Conservation (phyloP, 1,284 basidiomycete genomes). For the Malassezia obtusa region DNA sequence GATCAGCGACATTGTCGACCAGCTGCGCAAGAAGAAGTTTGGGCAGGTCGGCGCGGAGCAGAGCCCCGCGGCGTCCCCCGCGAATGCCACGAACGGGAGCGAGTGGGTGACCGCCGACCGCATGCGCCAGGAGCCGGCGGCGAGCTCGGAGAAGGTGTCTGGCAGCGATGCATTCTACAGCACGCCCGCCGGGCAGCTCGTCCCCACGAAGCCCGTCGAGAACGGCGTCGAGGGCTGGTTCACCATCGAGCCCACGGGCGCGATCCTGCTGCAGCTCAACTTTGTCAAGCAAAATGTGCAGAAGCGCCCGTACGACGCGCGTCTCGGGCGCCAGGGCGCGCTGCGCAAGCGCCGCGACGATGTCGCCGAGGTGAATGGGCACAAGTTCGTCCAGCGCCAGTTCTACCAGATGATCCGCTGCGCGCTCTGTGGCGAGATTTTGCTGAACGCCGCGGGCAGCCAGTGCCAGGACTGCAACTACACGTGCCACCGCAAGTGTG, state of each 20-base stretch:
- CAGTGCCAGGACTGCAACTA: conserved; percentile 99
- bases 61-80: conserved; percentile 46
- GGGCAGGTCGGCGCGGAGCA: conserved; percentile 53
- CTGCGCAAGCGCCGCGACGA: conserved; percentile 96
- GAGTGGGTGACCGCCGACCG: conserved; percentile 44
- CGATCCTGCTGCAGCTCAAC: conserved; percentile 53
- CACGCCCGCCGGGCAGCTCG: conserved; percentile 27
- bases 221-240: conserved; percentile 97
- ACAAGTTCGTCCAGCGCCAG: conserved; percentile 92
- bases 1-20: conserved; percentile 88
- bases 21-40: conserved; percentile 80
- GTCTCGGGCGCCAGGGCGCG: conserved; percentile 91
- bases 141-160: background rate
- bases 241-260: conserved; percentile 93
- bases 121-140: conserved; percentile 21
- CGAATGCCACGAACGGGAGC: conserved; percentile 19
- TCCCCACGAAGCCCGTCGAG: conserved; percentile 25
- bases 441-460: conserved; percentile 91
- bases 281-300: conserved; percentile 56
- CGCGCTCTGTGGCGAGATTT: conserved; percentile 92
- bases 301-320: conserved; percentile 77
- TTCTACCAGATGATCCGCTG: conserved; percentile 96
- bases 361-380: conserved; percentile 98
- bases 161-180: conserved; percentile 24
- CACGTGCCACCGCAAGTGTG: conserved; percentile 95